Evolutionary conservation across 1,284 basidiomycete species (phyloP).

Genomic region (Leccinum pallidistipes): DNA sequence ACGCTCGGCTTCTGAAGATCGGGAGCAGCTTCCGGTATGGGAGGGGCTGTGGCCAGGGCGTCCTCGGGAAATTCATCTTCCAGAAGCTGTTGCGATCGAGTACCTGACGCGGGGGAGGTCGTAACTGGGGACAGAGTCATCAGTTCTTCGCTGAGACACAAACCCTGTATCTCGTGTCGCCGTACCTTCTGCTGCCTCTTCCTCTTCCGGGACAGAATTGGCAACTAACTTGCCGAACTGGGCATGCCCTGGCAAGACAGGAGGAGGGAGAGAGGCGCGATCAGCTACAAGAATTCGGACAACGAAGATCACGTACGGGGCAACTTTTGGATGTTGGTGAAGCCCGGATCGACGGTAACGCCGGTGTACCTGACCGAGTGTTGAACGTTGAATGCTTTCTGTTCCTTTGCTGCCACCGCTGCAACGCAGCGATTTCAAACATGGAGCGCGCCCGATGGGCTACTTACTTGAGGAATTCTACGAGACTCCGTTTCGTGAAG

Average conservation of each 20-base stretch:
- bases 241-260: constrained; percentile 29
- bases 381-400: constrained; percentile 12
- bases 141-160: not conserved
- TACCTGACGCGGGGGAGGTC: not conserved
- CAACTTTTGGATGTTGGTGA: constrained; percentile 66
- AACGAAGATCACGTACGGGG: constrained; percentile 51
- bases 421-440: not conserved
- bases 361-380: constrained; percentile 54
- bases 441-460: constrained; percentile 2
- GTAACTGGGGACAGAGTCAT: constrained; percentile 4
- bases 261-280: not conserved
- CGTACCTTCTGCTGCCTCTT: constrained; percentile 1
- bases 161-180: constrained; percentile 9
- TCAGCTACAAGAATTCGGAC: constrained; percentile 38
- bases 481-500: constrained; percentile 69
- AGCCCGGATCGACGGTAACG: constrained; percentile 70
- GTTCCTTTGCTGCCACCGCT: not conserved
- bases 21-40: not conserved
- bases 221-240: constrained; percentile 35
- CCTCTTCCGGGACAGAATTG: constrained; percentile 2
- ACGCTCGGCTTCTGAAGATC: constrained; percentile 11
- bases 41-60: constrained; percentile 30
- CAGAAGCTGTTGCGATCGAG: constrained; percentile 17
- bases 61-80: constrained; percentile 32
- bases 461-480: constrained; percentile 71